A percentile compares a stretch with the other conserved stretches of the same genome.
phyloP scores from a whole-genome alignment of 352 stramenopile species.

The Globisporangium abappressorium region DNA sequence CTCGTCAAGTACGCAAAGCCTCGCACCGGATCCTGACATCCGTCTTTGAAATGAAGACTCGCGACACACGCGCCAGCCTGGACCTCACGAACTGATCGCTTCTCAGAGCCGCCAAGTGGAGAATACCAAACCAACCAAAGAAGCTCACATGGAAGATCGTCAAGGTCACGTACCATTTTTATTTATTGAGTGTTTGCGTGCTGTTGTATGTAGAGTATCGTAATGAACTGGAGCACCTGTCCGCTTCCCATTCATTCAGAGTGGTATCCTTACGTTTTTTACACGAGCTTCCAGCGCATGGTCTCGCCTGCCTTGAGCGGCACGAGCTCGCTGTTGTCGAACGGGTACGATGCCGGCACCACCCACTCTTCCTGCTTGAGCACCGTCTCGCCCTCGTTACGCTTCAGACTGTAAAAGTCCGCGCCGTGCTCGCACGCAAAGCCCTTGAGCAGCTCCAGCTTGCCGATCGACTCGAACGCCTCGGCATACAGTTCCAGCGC shows the following conservation, averaged over 20 bases:
- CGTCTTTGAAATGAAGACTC: slow-evolving; percentile 64
- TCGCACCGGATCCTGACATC: slow-evolving; percentile 61
- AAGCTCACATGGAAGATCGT: background rate
- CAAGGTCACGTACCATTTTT: background rate
- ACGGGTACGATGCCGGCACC: slow-evolving; percentile 90
- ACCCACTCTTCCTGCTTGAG: slow-evolving; percentile 89
- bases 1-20: slow-evolving; percentile 7
- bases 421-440: slow-evolving; percentile 95
- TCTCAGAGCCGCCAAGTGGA: background rate
- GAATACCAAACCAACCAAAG: background rate
- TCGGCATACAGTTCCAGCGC: slow-evolving; percentile 97
- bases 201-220: background rate
- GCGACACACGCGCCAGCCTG: slow-evolving; percentile 41
- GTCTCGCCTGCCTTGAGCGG: slow-evolving; percentile 92
- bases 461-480: slow-evolving; percentile 93
- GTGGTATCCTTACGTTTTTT: background rate
- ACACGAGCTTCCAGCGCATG: slow-evolving; percentile 88
- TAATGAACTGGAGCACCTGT: background rate
- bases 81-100: slow-evolving; percentile 28
- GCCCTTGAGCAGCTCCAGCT: slow-evolving; percentile 91
- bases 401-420: slow-evolving; percentile 96
- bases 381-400: slow-evolving; percentile 85
- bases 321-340: slow-evolving; percentile 85
- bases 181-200: slow-evolving; percentile 5
- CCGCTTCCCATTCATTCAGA: background rate